Evolutionary conservation across 192 early-diverging fungal species (phyloP), one percentile per base, ranked within the genome.

Genomic region (Umbelopsis ramanniana): DNA sequence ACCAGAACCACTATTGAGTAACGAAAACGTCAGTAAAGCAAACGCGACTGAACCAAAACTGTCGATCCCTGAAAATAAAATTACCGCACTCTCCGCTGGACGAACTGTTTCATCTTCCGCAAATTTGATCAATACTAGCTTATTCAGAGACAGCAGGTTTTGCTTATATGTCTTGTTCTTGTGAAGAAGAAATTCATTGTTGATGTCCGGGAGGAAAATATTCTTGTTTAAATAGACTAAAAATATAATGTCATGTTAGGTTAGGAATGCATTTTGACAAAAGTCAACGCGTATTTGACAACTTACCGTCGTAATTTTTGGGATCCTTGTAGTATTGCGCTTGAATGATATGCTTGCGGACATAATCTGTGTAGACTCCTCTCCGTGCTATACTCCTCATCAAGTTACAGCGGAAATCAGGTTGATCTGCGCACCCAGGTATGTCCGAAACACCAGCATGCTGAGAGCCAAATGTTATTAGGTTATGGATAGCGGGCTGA

Each of bases 241-340:
- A 26, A 89, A 68, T n/a, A 87, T 86, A 48, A 74, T 0, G 86
- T 29, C 29, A 29, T 29, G 83, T 60, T 17, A 17, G 0, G 53
- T 92, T 84, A 80, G 75, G 17, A 17, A 7, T 7, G 0, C 4
- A 14, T 35, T 26, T 33, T 19, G 26, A 37, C 19, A 19, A 4
- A 29, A 5, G 10, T 37, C 33, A 3, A 63, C 17, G 15, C 45
- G 21, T 72, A 4, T n/a, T 15, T 35, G 14, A 7, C 17, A 7
- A 74, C 52, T 60, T 33, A 72, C 72, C 63, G 15, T 68, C 45
- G 6, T 70, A 24, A 35, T 81, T 70, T 11, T 66, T 47, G 29
- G 69, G 69, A 50, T 89, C 90, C 71, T 95, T 95, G 74, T 88
- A 99, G 69, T 98, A 99, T 83, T 99, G 97, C 5, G 96, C 97